Evolutionary conservation across 108 stramenopile genomes (phyloP).

Genomic region (Ochromonas danica): DNA sequence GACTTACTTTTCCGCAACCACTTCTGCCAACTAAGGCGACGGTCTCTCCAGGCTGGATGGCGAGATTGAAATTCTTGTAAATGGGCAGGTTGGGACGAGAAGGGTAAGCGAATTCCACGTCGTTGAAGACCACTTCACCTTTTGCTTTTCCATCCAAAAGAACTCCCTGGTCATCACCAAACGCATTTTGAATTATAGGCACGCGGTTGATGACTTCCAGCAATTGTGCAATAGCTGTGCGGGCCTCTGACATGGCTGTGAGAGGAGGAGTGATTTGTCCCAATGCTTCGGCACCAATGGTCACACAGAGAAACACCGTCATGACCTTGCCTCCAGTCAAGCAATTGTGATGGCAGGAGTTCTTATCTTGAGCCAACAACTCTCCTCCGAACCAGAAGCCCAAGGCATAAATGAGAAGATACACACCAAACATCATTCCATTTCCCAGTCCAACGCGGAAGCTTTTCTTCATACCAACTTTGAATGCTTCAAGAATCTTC

Average conservation of each 20-base stretch:
- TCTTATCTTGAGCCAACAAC: not conserved
- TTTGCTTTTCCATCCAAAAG: constrained; percentile 35
- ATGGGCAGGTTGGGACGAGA: constrained; percentile 67
- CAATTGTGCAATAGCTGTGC: not conserved
- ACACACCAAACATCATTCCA: not conserved
- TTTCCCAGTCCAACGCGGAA: constrained; percentile 7
- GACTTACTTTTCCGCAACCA: constrained; percentile 78
- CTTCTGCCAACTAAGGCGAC: constrained; percentile 83
- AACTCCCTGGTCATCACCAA: not conserved
- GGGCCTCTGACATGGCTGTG: not conserved
- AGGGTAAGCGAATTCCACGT: constrained; percentile 85
- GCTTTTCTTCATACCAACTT: constrained; percentile 28
- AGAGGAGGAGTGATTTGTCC: constrained; percentile 34
- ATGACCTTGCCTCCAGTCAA: constrained; percentile 27
- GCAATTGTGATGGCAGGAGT: constrained; percentile 6
- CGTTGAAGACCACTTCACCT: constrained; percentile 61
- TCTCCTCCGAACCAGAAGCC: constrained; percentile 32
- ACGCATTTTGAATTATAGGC: constrained; percentile 43
- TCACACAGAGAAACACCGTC: not conserved
- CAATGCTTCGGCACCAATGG: constrained; percentile 3
- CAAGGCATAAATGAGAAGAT: constrained; percentile 5
- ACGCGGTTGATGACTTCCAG: constrained; percentile 42
- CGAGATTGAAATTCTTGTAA: constrained; percentile 64
- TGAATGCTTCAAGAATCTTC: not conserved
- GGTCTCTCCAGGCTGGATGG: constrained; percentile 69